Base-by-base conservation (phyloP, 257 asterid genomes). In the Perilla frutescens region DNA sequence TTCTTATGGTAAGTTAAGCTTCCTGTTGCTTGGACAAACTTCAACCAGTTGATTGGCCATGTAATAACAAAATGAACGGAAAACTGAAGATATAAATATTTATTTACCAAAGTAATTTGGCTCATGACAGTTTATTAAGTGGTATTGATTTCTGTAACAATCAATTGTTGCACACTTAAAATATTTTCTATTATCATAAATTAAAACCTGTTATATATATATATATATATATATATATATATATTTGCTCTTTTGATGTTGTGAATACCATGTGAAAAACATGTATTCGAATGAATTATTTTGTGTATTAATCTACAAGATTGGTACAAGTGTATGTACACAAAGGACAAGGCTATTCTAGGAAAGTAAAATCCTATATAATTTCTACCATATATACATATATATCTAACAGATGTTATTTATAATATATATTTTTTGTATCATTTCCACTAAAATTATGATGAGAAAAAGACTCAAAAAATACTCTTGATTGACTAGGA, bases 11-110 rank as follows among this genome's bases (percentile, higher is more conserved):
- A 54, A 32, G 15, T 47, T 51, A 29, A 20, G 66, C 56, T 9
- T 73, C 59, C 57, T 3, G 56, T 55, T 68, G 58, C 55, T 8
- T 58, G 34, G 48, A n/a, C 50, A 14, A 40, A 40, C 70, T 56
- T 6, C 44, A 50, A 53, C 54, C 39, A 62, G 34, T 34, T 61
- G 68, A 68, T 41, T 6, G 45, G 41, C 48, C 70, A n/a, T 37
- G 32, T 26, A 43, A 20, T 68, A 50, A 34, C 34, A 40, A 14
- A 43, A 55, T 32, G 47, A 39, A 51, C 44, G 36, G 63, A 20
- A 20, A 77, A 37, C 4, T 55, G 55, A 59, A 51, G 20, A 4
- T 20, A 6, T 12, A 8, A n/a, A 3, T 11, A 50, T 44, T 4
- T 57, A 29, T 66, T 59, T 55, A 8, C 41, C 12, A 41, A 36